Conservation (phyloP, 176 grass and related monocot genomes). For the Oryza meridionalis region DNA sequence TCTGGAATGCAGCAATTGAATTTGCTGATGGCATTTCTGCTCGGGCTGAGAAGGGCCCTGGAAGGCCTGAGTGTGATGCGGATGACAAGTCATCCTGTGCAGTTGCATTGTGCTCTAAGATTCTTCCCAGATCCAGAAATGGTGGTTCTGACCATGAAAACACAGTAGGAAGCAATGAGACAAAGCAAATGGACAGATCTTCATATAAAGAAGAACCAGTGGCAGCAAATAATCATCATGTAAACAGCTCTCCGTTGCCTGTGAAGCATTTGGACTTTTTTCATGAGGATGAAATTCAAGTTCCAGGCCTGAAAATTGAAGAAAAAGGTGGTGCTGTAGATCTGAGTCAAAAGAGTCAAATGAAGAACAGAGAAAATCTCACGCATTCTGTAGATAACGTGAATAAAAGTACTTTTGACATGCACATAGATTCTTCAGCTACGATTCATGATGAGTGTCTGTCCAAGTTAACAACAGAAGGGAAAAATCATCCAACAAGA, state of each 20-base stretch:
- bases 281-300: constrained; percentile 66
- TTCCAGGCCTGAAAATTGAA: constrained; percentile 40
- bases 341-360: constrained; percentile 18
- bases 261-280: constrained; percentile 92
- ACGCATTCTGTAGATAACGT: constrained; percentile 27
- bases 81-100: constrained; percentile 77
- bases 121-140: constrained; percentile 50
- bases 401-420: constrained; percentile 28
- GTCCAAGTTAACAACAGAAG: constrained; percentile 30
- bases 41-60: constrained; percentile 40
- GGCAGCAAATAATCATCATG: constrained; percentile 33
- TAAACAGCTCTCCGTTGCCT: constrained; percentile 64
- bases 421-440: background rate
- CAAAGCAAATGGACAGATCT: constrained; percentile 57
- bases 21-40: constrained; percentile 68
- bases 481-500: constrained; percentile 18
- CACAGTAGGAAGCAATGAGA: constrained; percentile 46
- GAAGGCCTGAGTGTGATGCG: constrained; percentile 38
- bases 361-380: constrained; percentile 26
- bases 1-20: constrained; percentile 90
- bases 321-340: constrained; percentile 24
- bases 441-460: constrained; percentile 10
- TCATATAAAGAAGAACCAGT: constrained; percentile 34
- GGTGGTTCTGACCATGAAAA: constrained; percentile 44
- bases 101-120: constrained; percentile 53